Evolutionary conservation across 129 eudicot species (phyloP).

Genomic region (Tagetes erecta): DNA sequence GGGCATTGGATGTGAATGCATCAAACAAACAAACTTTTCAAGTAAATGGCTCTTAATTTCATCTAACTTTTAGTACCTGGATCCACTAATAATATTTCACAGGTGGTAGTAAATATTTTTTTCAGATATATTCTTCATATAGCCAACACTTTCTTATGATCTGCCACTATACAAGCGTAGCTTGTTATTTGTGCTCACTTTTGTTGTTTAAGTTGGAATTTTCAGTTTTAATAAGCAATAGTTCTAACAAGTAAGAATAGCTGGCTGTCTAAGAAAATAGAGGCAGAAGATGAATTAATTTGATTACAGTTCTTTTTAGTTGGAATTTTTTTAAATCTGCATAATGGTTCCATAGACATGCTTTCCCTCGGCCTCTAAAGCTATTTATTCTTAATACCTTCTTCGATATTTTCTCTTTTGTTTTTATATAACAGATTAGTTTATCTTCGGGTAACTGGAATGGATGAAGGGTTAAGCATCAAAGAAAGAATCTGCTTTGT

Average conservation of each 20-base stretch:
- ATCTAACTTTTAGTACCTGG: neutral
- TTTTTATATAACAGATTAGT: conserved; percentile 53
- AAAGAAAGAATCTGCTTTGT: conserved; percentile 84
- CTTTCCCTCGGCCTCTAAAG: conserved; percentile 18
- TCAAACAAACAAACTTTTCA: conserved; percentile 10
- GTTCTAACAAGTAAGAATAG: neutral
- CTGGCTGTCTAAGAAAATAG: neutral
- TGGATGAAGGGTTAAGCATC: conserved; percentile 90
- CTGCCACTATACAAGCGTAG: neutral
- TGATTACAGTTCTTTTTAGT: neutral
- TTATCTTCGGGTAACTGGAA: conserved; percentile 83
- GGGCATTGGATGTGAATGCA: conserved; percentile 2
- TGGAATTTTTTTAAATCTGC: conserved; percentile 8
- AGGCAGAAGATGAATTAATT: neutral
- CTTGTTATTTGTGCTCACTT: neutral
- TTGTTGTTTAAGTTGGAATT: neutral
- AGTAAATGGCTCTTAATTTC: conserved; percentile 7
- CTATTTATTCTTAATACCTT: neutral
- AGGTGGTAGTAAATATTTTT: neutral
- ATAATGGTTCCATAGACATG: conserved; percentile 1
- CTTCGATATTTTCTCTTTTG: conserved; percentile 2
- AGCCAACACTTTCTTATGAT: conserved; percentile 2
- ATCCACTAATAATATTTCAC: neutral
- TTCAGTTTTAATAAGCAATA: conserved; percentile 2
- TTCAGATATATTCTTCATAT: neutral